phyloP scores from a whole-genome alignment of 352 stramenopile genomes.

The Globisporangium parvum region DNA sequence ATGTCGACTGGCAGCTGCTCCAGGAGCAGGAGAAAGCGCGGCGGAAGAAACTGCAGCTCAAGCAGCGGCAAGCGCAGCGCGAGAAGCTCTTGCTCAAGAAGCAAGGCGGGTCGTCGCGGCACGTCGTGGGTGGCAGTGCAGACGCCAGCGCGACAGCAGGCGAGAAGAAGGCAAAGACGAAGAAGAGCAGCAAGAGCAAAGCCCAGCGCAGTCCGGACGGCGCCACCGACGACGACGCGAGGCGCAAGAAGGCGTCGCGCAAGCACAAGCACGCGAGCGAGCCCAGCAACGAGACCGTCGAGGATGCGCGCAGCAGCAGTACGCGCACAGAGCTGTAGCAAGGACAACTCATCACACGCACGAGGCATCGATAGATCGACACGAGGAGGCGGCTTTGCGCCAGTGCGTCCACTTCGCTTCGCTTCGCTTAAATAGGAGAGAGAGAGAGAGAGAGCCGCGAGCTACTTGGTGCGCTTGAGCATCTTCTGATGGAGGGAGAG shows the following conservation, averaged over 20 bases:
- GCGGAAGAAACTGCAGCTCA: conserved; percentile 59
- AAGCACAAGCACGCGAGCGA: conserved; percentile 11
- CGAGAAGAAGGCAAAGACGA: conserved; percentile 39
- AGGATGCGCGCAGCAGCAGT: not conserved
- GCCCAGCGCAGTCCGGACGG: not conserved
- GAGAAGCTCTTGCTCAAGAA: conserved; percentile 73
- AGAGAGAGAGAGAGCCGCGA: not conserved
- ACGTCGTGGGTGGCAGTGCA: conserved; percentile 7
- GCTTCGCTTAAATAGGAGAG: too few species aligned
- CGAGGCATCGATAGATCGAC: not conserved
- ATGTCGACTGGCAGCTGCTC: conserved; percentile 65
- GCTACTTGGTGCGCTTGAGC: conserved; percentile 59
- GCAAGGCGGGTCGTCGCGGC: conserved; percentile 45
- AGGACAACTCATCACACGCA: not conserved
- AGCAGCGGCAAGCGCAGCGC: conserved; percentile 71
- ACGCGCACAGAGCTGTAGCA: conserved; percentile 14
- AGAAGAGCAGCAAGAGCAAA: conserved; percentile 7
- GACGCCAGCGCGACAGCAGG: conserved; percentile 13
- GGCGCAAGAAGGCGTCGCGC: conserved; percentile 21
- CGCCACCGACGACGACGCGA: conserved; percentile 1
- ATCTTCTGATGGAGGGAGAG: conserved; percentile 70
- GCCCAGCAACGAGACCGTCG: conserved; percentile 10
- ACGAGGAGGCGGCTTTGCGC: too few species aligned
- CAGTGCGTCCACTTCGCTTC: too few species aligned
- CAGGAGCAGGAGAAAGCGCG: conserved; percentile 70